phyloP scores from a whole-genome alignment of 2,329 filamentous ascomycete genomes.

The Plectosphaerella sp. region DNA sequence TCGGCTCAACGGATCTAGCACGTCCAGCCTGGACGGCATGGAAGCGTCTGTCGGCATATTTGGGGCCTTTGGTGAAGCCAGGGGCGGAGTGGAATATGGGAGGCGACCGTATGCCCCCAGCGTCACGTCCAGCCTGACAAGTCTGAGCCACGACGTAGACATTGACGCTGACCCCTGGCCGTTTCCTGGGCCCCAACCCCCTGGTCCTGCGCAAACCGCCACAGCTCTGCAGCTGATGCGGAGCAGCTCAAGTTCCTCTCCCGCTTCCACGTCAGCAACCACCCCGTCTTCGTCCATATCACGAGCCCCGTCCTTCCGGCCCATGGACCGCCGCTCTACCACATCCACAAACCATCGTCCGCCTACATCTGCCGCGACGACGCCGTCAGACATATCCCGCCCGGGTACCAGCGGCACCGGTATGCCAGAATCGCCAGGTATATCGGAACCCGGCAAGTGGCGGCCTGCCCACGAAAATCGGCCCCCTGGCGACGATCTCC shows the following conservation, averaged over 20 bases:
- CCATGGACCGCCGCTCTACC: background rate
- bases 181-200: background rate
- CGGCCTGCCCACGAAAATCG: slow-evolving; percentile 47
- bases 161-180: background rate
- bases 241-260: background rate
- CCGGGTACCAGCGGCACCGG: background rate
- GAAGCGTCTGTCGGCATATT: background rate
- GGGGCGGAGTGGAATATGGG: background rate
- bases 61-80: background rate
- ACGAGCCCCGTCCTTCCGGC: background rate
- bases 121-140: background rate
- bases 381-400: background rate
- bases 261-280: background rate
- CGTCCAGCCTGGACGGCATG: background rate
- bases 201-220: background rate
- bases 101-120: background rate
- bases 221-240: background rate
- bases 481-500: slow-evolving; percentile 42
- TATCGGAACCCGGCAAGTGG: slow-evolving; percentile 45
- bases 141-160: background rate
- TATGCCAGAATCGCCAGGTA: background rate
- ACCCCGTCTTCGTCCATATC: background rate
- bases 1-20: background rate
- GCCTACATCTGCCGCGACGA: background rate
- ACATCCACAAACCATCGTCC: background rate